Conservation (phyloP, 164 flowering plant genomes). For the Vitis rotundifolia region DNA sequence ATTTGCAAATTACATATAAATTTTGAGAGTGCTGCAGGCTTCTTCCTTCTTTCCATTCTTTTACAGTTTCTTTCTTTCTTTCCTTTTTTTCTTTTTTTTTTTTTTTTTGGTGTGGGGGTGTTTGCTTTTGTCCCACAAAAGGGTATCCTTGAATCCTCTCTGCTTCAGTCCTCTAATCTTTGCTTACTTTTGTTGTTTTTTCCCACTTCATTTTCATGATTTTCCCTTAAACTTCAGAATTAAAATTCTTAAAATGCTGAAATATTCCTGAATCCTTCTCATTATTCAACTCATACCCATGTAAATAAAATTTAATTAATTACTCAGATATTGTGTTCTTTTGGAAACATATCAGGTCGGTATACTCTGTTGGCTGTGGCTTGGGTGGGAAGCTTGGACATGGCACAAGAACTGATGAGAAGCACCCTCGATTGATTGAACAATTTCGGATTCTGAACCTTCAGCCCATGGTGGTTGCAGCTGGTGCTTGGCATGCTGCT, state of each 20-base stretch:
- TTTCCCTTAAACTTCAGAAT: too few species aligned
- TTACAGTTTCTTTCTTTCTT: too few species aligned
- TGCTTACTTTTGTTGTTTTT: too few species aligned
- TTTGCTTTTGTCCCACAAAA: too few species aligned
- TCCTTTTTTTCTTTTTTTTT: background rate
- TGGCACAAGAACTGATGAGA: slow-evolving; percentile 80
- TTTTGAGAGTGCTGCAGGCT: background rate
- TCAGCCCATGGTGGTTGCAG: slow-evolving; percentile 88
- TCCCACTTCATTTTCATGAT: too few species aligned
- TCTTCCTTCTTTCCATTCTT: background rate
- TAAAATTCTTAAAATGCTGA: too few species aligned
- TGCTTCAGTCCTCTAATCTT: too few species aligned
- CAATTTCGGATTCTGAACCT: slow-evolving; percentile 75
- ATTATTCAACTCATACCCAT: background rate
- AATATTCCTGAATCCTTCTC: background rate
- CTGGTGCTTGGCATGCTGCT: slow-evolving; percentile 99
- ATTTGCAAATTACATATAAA: background rate
- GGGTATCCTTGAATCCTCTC: too few species aligned
- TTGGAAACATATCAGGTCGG: slow-evolving; percentile 62
- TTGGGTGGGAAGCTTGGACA: slow-evolving; percentile 98
- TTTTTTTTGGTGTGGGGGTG: background rate
- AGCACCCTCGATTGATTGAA: slow-evolving; percentile 81
- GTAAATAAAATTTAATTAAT: background rate
- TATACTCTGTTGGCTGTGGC: slow-evolving; percentile 98
- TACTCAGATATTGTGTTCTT: background rate